Percentiles rank a stretch among this genome's conserved stretches.
Evolutionary conservation across 2,329 filamentous ascomycete species (phyloP).

Genomic region (Colletotrichum ledebouriae): DNA sequence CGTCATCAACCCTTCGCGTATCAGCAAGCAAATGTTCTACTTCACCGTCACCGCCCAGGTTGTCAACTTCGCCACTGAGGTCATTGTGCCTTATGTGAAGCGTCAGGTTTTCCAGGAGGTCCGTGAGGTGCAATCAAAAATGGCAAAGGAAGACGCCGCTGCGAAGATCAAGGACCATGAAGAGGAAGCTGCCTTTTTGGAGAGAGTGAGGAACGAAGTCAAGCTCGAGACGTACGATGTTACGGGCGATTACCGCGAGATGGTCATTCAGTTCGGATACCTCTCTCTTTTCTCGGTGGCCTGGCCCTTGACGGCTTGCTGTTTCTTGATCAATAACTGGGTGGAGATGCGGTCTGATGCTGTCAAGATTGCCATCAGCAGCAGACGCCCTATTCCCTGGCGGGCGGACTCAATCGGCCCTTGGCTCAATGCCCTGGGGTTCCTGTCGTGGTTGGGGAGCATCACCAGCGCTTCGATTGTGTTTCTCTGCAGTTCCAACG

Average conservation of each 20-base stretch:
- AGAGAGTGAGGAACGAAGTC: slow-evolving; percentile 85
- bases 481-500: slow-evolving; percentile 90
- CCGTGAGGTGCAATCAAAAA: slow-evolving; percentile 77
- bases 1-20: slow-evolving; percentile 83
- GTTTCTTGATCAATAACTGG: slow-evolving; percentile 96
- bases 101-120: slow-evolving; percentile 83
- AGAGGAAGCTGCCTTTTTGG: slow-evolving; percentile 85
- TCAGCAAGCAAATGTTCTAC: slow-evolving; percentile 94
- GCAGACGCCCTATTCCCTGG: slow-evolving; percentile 90
- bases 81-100: slow-evolving; percentile 87
- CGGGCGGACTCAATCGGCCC: slow-evolving; percentile 94
- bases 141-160: slow-evolving; percentile 64
- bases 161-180: slow-evolving; percentile 72
- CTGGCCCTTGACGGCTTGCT: slow-evolving; percentile 92
- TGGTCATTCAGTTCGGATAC: slow-evolving; percentile 90
- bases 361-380: slow-evolving; percentile 91
- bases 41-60: slow-evolving; percentile 95
- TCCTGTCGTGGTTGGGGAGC: slow-evolving; percentile 94
- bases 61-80: slow-evolving; percentile 87
- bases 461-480: slow-evolving; percentile 89
- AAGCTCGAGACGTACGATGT: slow-evolving; percentile 90
- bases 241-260: slow-evolving; percentile 90
- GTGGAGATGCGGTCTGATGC: slow-evolving; percentile 93
- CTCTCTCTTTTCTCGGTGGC: slow-evolving; percentile 91
- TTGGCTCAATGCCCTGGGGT: slow-evolving; percentile 87